These are phyloP conservation scores for Fraxinus paxiana DNA, from an alignment of 305 asterid species.

Conservation along the genomic window DNA sequence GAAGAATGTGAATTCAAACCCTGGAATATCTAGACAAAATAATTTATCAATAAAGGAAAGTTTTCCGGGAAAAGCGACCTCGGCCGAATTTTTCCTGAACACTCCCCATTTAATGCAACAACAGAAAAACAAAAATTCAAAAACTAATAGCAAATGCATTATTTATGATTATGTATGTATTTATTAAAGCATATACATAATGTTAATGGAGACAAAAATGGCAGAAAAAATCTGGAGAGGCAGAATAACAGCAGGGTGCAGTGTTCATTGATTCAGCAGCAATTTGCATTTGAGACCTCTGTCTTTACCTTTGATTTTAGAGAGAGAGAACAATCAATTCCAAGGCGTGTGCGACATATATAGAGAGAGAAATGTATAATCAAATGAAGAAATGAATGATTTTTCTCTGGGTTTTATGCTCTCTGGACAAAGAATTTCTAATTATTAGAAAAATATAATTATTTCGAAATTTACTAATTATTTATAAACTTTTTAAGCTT, in stretches of 20 bases:
- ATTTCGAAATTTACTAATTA: no score
- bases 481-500: background rate
- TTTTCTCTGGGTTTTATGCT: background rate
- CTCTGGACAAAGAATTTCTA: background rate
- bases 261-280: background rate
- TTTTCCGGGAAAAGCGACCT: constrained; percentile 34
- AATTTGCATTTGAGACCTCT: constrained; percentile 7
- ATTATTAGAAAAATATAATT: no score
- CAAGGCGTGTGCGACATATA: constrained; percentile 34
- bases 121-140: background rate
- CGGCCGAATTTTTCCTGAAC: constrained; percentile 33
- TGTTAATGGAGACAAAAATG: background rate
- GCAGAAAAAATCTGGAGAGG: background rate
- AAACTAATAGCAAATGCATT: constrained; percentile 6
- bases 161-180: background rate
- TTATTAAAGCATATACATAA: background rate
- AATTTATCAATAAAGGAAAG: background rate
- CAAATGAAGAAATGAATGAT: background rate
- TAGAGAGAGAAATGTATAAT: background rate
- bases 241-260: background rate
- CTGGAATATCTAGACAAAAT: constrained; percentile 12
- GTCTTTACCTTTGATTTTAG: constrained; percentile 36
- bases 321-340: constrained; percentile 35
- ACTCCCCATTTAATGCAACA: constrained; percentile 40
- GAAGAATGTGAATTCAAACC: constrained; percentile 11